Evolutionary conservation across 2,329 filamentous ascomycete species (phyloP), one percentile per base, ranked within the genome.

Genomic region (Penicillium concentricum): DNA sequence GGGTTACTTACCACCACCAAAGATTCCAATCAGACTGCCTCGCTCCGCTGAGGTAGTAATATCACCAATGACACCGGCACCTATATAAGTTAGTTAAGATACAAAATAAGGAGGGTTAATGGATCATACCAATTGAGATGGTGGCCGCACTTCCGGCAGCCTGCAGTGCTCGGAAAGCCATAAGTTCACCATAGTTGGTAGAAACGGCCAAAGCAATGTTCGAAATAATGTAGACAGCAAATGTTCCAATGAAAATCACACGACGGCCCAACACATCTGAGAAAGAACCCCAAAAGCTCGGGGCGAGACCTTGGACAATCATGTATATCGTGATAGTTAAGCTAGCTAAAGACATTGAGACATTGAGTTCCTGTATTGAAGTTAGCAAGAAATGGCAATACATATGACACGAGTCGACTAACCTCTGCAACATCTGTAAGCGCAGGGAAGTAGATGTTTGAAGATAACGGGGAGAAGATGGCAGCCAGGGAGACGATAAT

Each of bases 271-370:
- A 59, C 0, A 70, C 69, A 59, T 83, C 81, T 0, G 80, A 79
- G 9, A 83, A 67, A 0, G 79, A 74, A 8, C 77, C 78, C 76
- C 78, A 82, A 49, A 83, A 70, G 4, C 76, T 70, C 0, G 81
- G 80, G 3, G 79, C 76, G 16, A 83, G 65, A 6, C 78, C 82
- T 67, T 83, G 81, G 4, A 82, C 69, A 48, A 82, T 72, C 67
- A 81, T 77, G 60, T 83, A 84, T 35, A 73, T 58, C 0, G 74
- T 76, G 18, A 76, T 67, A 1, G 74, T 75, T n/a, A 76, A 58
- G 13, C 69, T 72, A 18, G 71, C 63, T 3, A 72, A 56, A 13
- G 68, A 61, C 48, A 67, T 65, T 8, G 65, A 71, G 41, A 72
- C 54, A 34, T 66, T 28, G 8, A 73, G 56, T 20, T 69, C 58